Evolutionary conservation across 805 yeast genomes (phyloP), one percentile per base, ranked within the genome.

Genomic region (Lachancea nothofagi): DNA sequence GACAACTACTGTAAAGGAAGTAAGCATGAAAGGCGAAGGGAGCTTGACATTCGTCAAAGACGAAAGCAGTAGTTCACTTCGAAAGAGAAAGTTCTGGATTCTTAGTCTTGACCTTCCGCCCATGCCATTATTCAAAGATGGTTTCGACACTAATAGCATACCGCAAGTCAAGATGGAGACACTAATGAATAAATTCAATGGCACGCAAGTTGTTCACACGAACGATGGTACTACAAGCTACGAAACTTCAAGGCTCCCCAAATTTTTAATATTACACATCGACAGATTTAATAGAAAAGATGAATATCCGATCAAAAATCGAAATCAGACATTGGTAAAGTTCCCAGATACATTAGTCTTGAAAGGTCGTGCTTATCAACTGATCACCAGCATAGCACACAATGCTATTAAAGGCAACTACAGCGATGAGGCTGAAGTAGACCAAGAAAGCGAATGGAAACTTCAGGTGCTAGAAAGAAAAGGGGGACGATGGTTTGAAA

Each of bases 311-410:
- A 57, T 69, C 8, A 68, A 68, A 30, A 67, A 67, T 41, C 55
- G 75, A 40, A 80, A 78, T 49, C 77, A 78, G 23, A 80, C 83
- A 1, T 71, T 82, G 21, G 81, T 84, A 3, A 77, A 74, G 33
- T 81, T 77, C 51, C 74, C 80, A 6, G 62, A 48, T 13, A 44
- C 42, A 25, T 21, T 62, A 66, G 48, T 69, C 55, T 45, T 66
- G 55, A 49, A 54, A 2, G 41, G 48, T 2, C 36, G 54, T 17
- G 48, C 44, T n/a, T 69, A 82, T 55, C 62, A 59, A 31, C 51
- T 80, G 13, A 48, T 74, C 0, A 67, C 72, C 6, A 81, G 78
- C 54, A 52, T 80, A 1, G 66, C 75, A 1, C 64, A 64, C 45
- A 12, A 29, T 7, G 33, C 23, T 7, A 29, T 36, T n/a, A 8